Base-by-base conservation (phyloP, 2,329 filamentous ascomycete genomes). In the Xylaria multiplex region DNA sequence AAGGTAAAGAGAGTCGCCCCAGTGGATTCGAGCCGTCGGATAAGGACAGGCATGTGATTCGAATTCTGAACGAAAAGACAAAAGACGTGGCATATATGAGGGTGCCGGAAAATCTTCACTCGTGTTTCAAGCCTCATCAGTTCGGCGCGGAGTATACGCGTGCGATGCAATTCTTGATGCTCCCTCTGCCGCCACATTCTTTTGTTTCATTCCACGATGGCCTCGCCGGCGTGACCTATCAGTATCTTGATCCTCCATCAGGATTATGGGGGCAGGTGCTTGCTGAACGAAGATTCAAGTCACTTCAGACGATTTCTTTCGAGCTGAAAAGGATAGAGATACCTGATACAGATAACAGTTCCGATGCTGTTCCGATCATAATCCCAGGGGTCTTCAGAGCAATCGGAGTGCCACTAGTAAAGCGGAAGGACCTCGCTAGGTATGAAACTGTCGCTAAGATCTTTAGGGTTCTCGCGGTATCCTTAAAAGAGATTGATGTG, bases 21-120 rank as follows among this genome's bases (percentile, higher is more conserved):
- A 2, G 1, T 2, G 54, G 30, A 22, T 71, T 55, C 35, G n/a
- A 67, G 24, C 73, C 71, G 14, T 9, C 6, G 19, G 27, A n/a
- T 16, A 19, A 30, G 6, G 68, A 71, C 32, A 62, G 24, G 32
- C 40, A 70, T 30, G 6, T 74, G 14, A 42, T 73, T 14, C 63
- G 59, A 1, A 37, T 75, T 35, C 61, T 64, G 62, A 63, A 73
- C 52, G n/a, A 27, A 6, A 6, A 1, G 4, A 16, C 19, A 11
- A 9, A 50, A 3, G 64, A 68, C 3, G 65, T 71, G 56, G 64
- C 66, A 24, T 75, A 75, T 46, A 75, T 75, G 73, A 72, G 65
- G 40, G 50, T 71, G 2, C 72, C 73, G 6, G 7, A 8, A 1
- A 35, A 27, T 1, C 54, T 72, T 6, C 1, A 19, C 2, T 0